Evolutionary conservation across 352 stramenopile genomes (phyloP).

Genomic region (Pythium coloratum): DNA sequence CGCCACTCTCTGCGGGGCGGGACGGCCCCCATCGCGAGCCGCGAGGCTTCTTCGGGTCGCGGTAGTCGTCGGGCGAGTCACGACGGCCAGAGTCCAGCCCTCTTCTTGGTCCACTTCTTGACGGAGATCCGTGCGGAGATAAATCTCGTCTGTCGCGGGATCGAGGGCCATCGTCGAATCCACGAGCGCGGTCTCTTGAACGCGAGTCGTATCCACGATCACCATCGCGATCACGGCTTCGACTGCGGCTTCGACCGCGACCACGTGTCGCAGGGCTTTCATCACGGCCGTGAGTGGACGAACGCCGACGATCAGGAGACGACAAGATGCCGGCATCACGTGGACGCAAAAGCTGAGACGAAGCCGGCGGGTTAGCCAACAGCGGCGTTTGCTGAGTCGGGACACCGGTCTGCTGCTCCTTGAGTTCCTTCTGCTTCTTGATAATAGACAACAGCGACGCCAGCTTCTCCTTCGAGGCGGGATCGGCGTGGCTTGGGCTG

Average conservation of each 20-base stretch:
- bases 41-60: slow-evolving; percentile 59
- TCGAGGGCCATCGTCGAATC: slow-evolving; percentile 33
- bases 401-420: slow-evolving; percentile 25
- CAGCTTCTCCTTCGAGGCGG: slow-evolving; percentile 37
- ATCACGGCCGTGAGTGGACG: not conserved
- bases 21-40: slow-evolving; percentile 71
- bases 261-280: not conserved
- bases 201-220: slow-evolving; percentile 14
- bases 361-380: slow-evolving; percentile 4
- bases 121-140: slow-evolving; percentile 11
- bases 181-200: slow-evolving; percentile 2
- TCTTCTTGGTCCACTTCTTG: slow-evolving; percentile 28
- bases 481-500: slow-evolving; percentile 24
- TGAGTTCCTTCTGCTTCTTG: slow-evolving; percentile 78
- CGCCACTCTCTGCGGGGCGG: slow-evolving; percentile 25
- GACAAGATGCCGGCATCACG: not conserved
- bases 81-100: slow-evolving; percentile 27
- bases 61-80: slow-evolving; percentile 38
- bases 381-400: slow-evolving; percentile 11
- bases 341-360: not conserved
- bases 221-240: slow-evolving; percentile 6
- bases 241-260: slow-evolving; percentile 12
- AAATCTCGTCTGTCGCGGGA: slow-evolving; percentile 21
- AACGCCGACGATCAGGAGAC: not conserved
- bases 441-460: slow-evolving; percentile 80